Conservation (phyloP, 495 filamentous ascomycete genomes). For the Oleoguttula mirabilis region DNA sequence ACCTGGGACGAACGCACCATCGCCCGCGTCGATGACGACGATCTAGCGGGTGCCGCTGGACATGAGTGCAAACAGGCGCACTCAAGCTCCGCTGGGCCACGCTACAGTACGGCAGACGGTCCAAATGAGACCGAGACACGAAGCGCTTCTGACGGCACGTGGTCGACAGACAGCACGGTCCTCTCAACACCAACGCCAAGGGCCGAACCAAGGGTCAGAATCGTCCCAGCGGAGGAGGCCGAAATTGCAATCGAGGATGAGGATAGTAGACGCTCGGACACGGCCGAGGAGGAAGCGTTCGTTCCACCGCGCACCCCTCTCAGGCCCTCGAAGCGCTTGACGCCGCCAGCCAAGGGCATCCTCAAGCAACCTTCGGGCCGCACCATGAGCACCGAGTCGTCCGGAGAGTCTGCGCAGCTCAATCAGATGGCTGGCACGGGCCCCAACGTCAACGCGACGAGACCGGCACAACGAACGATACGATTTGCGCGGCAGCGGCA, state of each 20-base stretch:
- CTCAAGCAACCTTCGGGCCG: not conserved
- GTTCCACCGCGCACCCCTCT: not conserved
- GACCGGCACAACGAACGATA: too few relatives aligned
- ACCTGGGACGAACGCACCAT: not conserved
- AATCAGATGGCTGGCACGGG: too few relatives aligned
- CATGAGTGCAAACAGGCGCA: not conserved
- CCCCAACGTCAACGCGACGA: too few relatives aligned
- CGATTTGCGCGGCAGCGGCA: too few relatives aligned
- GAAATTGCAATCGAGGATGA: constrained; percentile 11
- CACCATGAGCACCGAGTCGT: too few relatives aligned
- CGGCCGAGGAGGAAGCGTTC: too few relatives aligned
- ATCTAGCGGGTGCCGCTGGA: not conserved
- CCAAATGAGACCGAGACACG: not conserved
- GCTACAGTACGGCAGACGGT: not conserved
- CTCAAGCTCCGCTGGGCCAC: not conserved
- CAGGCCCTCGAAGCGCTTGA: not conserved
- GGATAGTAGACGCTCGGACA: not conserved
- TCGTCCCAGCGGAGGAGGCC: constrained; percentile 6
- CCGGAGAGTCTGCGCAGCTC: too few relatives aligned
- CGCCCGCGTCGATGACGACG: not conserved
- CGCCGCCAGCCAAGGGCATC: not conserved
- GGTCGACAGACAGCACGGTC: not conserved
- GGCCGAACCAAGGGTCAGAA: not conserved
- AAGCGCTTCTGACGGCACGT: not conserved
- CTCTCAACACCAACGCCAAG: too few relatives aligned